Conservation (phyloP, 345 rosid species). For the Arabidopsis arenosa region DNA sequence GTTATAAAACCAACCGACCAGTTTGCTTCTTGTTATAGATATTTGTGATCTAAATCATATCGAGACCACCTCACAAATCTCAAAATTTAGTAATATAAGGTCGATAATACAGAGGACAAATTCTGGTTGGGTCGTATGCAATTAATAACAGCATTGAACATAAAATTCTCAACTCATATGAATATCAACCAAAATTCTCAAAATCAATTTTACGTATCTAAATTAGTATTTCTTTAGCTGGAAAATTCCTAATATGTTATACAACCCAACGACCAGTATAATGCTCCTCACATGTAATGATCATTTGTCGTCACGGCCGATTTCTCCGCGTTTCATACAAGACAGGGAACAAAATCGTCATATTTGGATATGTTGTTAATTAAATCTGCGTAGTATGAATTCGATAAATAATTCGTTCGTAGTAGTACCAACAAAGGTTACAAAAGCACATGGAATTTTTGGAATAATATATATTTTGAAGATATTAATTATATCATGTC, state of each 20-base stretch:
- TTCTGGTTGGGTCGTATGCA: conserved; percentile 29
- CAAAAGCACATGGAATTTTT: conserved; percentile 35
- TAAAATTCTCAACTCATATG: conserved; percentile 17
- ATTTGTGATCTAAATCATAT: conserved; percentile 32
- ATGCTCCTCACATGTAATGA: conserved; percentile 40
- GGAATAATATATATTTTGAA: neutral
- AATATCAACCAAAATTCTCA: conserved; percentile 34
- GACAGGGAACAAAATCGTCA: conserved; percentile 6
- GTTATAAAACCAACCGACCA: conserved; percentile 38
- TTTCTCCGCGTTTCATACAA: conserved; percentile 18
- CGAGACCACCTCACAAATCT: conserved; percentile 31
- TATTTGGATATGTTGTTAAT: conserved; percentile 24
- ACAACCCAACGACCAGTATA: conserved; percentile 36
- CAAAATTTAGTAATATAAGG: conserved; percentile 19
- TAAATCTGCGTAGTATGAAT: neutral
- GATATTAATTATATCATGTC: conserved; percentile 17
- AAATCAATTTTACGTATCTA: conserved; percentile 15
- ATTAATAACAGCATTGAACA: conserved; percentile 13
- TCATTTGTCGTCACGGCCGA: conserved; percentile 28
- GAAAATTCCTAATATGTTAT: conserved; percentile 26
- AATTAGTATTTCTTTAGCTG: neutral
- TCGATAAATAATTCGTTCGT: conserved; percentile 8
- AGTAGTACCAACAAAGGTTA: conserved; percentile 15
- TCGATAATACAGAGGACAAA: conserved; percentile 34
- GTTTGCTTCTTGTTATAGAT: conserved; percentile 19